Evolutionary conservation across 768 basidiomycete genomes (phyloP), one percentile per base, ranked within the genome.

Genomic region (Lactarius evosmus): DNA sequence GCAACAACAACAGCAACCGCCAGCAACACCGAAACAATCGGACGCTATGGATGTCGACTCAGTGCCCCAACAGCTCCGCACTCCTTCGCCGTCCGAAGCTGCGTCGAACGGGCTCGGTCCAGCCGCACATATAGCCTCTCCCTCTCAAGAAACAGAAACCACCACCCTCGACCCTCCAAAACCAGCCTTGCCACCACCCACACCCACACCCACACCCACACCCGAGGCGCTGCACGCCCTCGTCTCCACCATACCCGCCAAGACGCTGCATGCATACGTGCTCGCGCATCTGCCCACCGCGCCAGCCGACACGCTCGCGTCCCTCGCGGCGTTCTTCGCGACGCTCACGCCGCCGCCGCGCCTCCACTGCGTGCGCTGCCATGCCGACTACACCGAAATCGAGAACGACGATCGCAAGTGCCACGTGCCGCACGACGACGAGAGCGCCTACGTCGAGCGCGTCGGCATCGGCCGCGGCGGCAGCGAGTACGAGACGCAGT

Each of bases 351-450:
- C 87, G 0, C 90, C 90, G 1, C 88, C 87, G 2, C 75, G 77
- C 44, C 77, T 89, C 11, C 90, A 93, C 67, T 93, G 91, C 65
- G 80, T 85, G 25, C 83, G 90, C 3, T 92, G 91, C 72, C 90
- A 93, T 72, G 81, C 83, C 56, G 77, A 75, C 58, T 93, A 80
- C 68, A 85, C 83, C 66, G 88, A 87, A 0, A 76, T 91, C 17
- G 89, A 91, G 69, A 93, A 92, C 71, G 77, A 75, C n/a, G 88
- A 89, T 66, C 77, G 82, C 27, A 82, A 84, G 58, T 92, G 90
- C 70, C 77, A 82, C 8, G 82, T 91, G 3, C 78, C 85, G 4
- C 90, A 93, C 67, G 90, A 92, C 69, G 90, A 93, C 71, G 90
- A 92, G 40, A 90, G 88, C 67, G 85, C 90, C 0, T 77, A 85